Percentiles rank a stretch among this genome's conserved stretches.
Evolutionary conservation across 176 grass and related monocot genomes (phyloP).

Genomic region (Carex myosuroides): DNA sequence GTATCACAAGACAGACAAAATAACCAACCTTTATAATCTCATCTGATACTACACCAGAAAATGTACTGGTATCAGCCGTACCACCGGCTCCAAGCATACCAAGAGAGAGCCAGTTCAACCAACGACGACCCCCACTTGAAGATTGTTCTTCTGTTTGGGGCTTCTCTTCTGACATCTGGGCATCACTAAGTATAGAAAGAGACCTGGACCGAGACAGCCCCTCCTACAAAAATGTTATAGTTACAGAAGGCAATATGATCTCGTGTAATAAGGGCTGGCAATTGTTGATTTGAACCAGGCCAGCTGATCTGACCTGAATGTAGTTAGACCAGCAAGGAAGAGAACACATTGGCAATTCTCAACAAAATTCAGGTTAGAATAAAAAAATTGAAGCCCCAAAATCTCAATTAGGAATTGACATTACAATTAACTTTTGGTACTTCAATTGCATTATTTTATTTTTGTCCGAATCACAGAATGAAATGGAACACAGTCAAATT

Average conservation of each 20-base stretch:
- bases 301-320: not conserved
- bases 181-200: conserved; percentile 29
- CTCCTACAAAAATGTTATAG: conserved; percentile 41
- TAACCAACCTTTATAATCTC: conserved; percentile 86
- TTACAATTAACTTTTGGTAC: not conserved
- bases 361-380: not conserved
- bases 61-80: conserved; percentile 72
- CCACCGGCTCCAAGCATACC: conserved; percentile 99
- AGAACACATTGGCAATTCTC: not conserved
- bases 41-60: conserved; percentile 94
- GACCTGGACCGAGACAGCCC: conserved; percentile 39
- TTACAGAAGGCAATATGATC: not conserved
- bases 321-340: not conserved
- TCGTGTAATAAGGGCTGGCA: not conserved
- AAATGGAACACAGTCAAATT: not conserved
- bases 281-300: not conserved
- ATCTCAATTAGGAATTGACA: not conserved
- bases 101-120: conserved; percentile 97
- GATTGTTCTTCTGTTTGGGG: conserved; percentile 46
- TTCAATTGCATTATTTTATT: not conserved
- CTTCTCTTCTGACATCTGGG: conserved; percentile 35
- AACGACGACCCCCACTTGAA: conserved; percentile 48
- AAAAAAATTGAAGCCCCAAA: not conserved
- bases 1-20: conserved; percentile 3
- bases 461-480: not conserved